Percentiles rank a stretch among this genome's conserved stretches.
These are phyloP conservation scores for Speleostelium caveatum DNA, from an alignment of 78 protist genomes.

Conservation along the genomic window DNA sequence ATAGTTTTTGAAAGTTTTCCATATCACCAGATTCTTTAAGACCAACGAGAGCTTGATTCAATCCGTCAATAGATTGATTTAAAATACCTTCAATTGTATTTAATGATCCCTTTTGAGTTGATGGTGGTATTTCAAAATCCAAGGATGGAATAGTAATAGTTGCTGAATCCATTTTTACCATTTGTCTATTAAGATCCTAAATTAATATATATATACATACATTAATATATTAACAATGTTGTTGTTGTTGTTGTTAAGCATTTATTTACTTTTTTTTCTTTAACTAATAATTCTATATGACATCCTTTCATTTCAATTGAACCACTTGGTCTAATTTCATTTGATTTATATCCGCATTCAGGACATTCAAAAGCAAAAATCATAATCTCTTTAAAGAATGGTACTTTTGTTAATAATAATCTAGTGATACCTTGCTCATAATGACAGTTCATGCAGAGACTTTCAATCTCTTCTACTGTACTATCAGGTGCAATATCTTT, in stretches of 20 bases:
- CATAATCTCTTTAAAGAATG: constrained; percentile 93
- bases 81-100: constrained; percentile 92
- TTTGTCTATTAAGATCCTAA: constrained; percentile 88
- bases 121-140: constrained; percentile 91
- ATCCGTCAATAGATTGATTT: neutral
- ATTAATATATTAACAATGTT: neutral
- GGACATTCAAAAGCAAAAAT: constrained; percentile 92
- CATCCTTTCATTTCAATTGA: constrained; percentile 70
- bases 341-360: constrained; percentile 87
- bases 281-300: constrained; percentile 58
- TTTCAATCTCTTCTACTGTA: constrained; percentile 58
- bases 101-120: constrained; percentile 79
- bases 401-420: constrained; percentile 87
- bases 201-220: neutral
- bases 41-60: constrained; percentile 23
- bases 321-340: constrained; percentile 86
- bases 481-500: constrained; percentile 29
- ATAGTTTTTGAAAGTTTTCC: constrained; percentile 49
- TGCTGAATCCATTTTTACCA: constrained; percentile 90
- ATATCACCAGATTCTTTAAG: neutral
- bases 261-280: neutral
- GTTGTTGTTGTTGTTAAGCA: neutral
- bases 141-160: constrained; percentile 91
- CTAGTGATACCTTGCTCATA: constrained; percentile 89
- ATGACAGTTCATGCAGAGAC: constrained; percentile 83